Conservation (phyloP, 345 rosid species). For the Gossypium thurberi region DNA sequence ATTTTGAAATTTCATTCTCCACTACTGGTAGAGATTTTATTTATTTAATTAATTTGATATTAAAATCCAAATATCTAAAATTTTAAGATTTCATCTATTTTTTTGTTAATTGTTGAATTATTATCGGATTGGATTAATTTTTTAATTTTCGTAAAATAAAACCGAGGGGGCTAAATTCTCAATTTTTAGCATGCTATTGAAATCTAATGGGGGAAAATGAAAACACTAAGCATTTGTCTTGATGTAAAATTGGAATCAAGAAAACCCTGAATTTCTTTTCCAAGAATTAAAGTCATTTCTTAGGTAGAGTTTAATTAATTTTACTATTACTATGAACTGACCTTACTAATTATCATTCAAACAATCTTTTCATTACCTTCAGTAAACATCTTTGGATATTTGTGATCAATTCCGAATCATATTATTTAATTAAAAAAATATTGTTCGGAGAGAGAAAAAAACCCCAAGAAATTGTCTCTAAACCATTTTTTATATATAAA, state of each 20-base stretch:
- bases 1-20: too few species aligned
- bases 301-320: background rate
- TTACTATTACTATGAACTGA: constrained; percentile 11
- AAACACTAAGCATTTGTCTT: background rate
- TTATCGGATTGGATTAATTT: too few species aligned
- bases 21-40: too few species aligned
- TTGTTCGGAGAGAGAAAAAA: background rate
- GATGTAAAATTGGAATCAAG: background rate
- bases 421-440: background rate
- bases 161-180: too few species aligned
- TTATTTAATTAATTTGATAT: too few species aligned
- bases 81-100: too few species aligned
- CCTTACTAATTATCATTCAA: constrained; percentile 2
- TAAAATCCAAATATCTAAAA: too few species aligned
- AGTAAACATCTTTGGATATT: background rate
- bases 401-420: background rate
- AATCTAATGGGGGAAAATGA: background rate
- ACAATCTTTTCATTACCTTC: constrained; percentile 15
- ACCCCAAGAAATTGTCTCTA: background rate
- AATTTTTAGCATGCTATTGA: background rate
- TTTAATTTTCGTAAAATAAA: too few species aligned
- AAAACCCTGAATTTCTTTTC: background rate
- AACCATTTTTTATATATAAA: too few species aligned
- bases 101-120: too few species aligned
- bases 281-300: background rate